Evolutionary conservation across 306 rosid genomes (phyloP), one percentile per base, ranked within the genome.

Genomic region (Prunus mume): DNA sequence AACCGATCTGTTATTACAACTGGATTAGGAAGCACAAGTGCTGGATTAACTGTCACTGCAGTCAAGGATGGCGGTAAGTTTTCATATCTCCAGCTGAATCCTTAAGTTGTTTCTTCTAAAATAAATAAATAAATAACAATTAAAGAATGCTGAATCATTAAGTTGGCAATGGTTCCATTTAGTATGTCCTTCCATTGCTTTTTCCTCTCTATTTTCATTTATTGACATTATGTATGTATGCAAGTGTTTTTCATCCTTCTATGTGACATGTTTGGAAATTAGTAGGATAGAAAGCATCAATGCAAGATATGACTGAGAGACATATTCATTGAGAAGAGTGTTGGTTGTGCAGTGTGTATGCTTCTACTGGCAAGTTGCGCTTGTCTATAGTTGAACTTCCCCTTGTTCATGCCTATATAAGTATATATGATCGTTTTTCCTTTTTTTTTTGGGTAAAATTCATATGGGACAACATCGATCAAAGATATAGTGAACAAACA

Each of bases 11-110:
- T 94, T 74, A 92, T 94, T 79, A 92, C 97, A 75, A 94, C 98
- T 49, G 98, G 97, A 71, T 83, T 92, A 84, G 98, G 98, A 84
- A 94, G 98, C 90, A 94, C 97, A 17, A 94, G 98, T 56, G 97
- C 97, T 14, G 98, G 98, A 80, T 80, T 94, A 73, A 94, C 98
- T 63, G 98, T 94, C 76, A 87, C 97, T 85, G 97, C 97, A 34
- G 98, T 94, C 76, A 94, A 89, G 84, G 98, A 94, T 85, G 98
- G 95, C 79, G 98, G 98, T 83, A 83, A 8, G 62, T 79, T 69
- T 61, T 56, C 19, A 24, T 65, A 18, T 55, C 34, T 49, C 57
- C 20, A 34, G 8, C 22, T 75, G 56, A 38, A 63, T 41, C 5
- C 9, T 78, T 63, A 22, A 32, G 41, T 46, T 56, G 32, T 18